Evolutionary conservation across 2,329 filamentous ascomycete genomes (phyloP), one percentile per base, ranked within the genome.

Genomic region (Colletotrichum sp.): DNA sequence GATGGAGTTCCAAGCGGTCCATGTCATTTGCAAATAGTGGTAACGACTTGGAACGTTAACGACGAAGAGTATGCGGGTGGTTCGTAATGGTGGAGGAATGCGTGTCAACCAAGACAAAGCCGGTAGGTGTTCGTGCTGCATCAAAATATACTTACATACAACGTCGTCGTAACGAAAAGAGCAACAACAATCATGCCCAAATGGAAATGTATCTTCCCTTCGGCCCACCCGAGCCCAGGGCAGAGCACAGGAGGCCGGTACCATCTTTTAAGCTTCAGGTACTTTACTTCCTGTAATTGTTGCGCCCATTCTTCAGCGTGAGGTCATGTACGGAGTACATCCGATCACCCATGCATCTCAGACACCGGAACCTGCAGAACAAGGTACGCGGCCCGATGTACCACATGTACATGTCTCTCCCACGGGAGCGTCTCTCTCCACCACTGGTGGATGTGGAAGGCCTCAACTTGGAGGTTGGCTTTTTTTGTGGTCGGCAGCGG

Each of bases 301-400:
- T 74, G 44, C 55, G 70, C 74, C 44, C 49, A 28, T 76, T 69
- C 70, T 74, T 76, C 74, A 69, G 70, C 71, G 59, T 66, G 59
- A 76, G 73, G 70, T 73, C 64, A 69, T 76, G 64, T 76, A 69
- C 52, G 64, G 63, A 65, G 69, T 73, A 76, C 73, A 76, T 69
- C 70, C 26, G 44, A 34, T 68, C 57, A 73, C 49, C 73, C 70
- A 34, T 76, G 73, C 70, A 60, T 72, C 59, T 69, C 59, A 69
- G 70, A 76, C 74, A 74, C 59, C 64, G 65, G 44, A 49, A 66
- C 59, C 55, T 74, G 65, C 71, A 76, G 64, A 69, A 69, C 59
- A 44, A 72, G 73, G 64, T 52, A 71, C 59, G 26, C 68, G 57
- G 57, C 12, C 28, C 34, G 24, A 63, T 52, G 68, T 70, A 70